Evolutionary conservation across 2,329 filamentous ascomycete genomes (phyloP).

Genomic region (Stagonosporopsis cucurbitacearum): DNA sequence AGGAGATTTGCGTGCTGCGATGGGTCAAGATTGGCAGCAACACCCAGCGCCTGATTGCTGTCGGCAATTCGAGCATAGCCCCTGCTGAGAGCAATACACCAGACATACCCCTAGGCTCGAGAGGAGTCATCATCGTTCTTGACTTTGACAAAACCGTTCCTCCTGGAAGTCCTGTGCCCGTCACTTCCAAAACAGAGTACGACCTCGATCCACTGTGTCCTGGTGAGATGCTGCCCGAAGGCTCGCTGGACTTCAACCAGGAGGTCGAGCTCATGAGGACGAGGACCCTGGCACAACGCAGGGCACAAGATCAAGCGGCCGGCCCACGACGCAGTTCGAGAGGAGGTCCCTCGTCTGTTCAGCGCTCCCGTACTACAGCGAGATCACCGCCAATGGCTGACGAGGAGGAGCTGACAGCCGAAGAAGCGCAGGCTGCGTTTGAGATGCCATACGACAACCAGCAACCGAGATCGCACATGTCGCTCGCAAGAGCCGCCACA

Average conservation of each 20-base stretch:
- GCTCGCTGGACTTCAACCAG: conserved; percentile 49
- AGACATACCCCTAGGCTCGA: conserved; percentile 40
- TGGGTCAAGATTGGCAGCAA: conserved; percentile 43
- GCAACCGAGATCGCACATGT: conserved; percentile 49
- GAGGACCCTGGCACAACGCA: conserved; percentile 46
- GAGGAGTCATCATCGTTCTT: conserved; percentile 47
- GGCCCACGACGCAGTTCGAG: conserved; percentile 39
- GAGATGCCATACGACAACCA: conserved; percentile 51
- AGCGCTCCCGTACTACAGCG: conserved; percentile 40
- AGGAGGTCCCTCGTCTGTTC: conserved; percentile 30
- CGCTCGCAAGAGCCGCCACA: conserved; percentile 52
- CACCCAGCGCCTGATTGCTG: conserved; percentile 47
- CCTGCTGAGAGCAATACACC: conserved; percentile 35
- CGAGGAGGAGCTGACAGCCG: conserved; percentile 43
- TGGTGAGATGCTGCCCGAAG: conserved; percentile 48
- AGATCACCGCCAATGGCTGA: conserved; percentile 30
- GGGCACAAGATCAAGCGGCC: conserved; percentile 37
- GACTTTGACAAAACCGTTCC: conserved; percentile 47
- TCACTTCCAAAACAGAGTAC: conserved; percentile 41
- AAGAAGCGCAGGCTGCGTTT: conserved; percentile 47
- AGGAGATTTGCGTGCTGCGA: conserved; percentile 47
- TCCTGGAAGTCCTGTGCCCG: conserved; percentile 27
- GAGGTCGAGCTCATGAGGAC: conserved; percentile 51
- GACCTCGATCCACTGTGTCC: conserved; percentile 48
- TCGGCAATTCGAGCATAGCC: conserved; percentile 43